Evolutionary conservation across 768 basidiomycete genomes (phyloP), one percentile per base, ranked within the genome.

Genomic region (Gymnopilus dilepis): DNA sequence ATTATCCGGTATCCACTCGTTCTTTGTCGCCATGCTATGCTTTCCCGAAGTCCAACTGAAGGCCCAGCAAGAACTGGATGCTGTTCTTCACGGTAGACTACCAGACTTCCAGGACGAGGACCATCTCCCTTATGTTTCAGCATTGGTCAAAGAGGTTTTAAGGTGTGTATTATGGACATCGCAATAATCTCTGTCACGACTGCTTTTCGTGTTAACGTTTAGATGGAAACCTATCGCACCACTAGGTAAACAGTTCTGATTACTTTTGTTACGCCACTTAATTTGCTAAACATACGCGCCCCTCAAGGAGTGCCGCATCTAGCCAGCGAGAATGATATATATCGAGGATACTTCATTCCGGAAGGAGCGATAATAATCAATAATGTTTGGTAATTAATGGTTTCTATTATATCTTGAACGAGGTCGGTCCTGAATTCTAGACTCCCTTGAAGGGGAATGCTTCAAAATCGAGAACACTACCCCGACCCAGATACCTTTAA

Each of bases 391-490:
- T 54, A 40, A 40, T 21, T 12, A 38, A 6, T 6, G 26, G 45
- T 21, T n/a, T n/a, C n/a, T n/a, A n/a, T n/a, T n/a, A n/a, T n/a
- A n/a, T n/a, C n/a, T n/a, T n/a, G n/a, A n/a, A n/a, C n/a, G n/a
- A n/a, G n/a, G n/a, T n/a, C n/a, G n/a, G n/a, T n/a, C n/a, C n/a
- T n/a, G n/a, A n/a, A n/a, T n/a, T n/a, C n/a, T n/a, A n/a, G 30
- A 12, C n/a, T 53, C 31, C 22, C 3, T 6, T 24, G 8, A 30
- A 62, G 61, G 56, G 48, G 56, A n/a, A 57, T 58, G 41, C 56
- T 62, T 4, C 56, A 62, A 19, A 12, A 62, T 33, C 51, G 58
- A 31, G 41, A 54, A 22, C 22, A 45, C 11, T 62, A 58, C 15
- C 52, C 40, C 5, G 50, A 38, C 24, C 9, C 58, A 26, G 22